Evolutionary conservation across 2,329 filamentous ascomycete species (phyloP).

Genomic region (Huntiella abstrusa): DNA sequence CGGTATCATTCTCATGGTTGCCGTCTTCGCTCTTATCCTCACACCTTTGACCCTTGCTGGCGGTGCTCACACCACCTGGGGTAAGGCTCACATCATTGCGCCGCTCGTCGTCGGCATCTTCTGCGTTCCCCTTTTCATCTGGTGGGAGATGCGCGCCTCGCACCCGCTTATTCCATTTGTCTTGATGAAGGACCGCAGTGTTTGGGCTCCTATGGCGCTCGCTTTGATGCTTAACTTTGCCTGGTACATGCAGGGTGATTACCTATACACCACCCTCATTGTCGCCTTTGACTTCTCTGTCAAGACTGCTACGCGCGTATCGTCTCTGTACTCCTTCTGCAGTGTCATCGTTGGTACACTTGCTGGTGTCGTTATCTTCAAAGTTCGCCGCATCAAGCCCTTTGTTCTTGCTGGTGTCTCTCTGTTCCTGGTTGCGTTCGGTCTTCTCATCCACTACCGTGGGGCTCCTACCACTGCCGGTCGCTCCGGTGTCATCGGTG

Average conservation of each 20-base stretch:
- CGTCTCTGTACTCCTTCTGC: slow-evolving; percentile 36
- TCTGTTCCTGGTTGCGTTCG: slow-evolving; percentile 46
- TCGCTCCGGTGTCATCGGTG: slow-evolving; percentile 40
- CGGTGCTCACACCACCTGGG: slow-evolving; percentile 23
- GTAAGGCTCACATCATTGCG: slow-evolving; percentile 21
- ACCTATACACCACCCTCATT: slow-evolving; percentile 41
- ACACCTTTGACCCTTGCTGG: slow-evolving; percentile 28
- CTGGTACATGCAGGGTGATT: slow-evolving; percentile 46
- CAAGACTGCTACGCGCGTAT: slow-evolving; percentile 36
- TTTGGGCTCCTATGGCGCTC: slow-evolving; percentile 45
- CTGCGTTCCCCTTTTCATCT: slow-evolving; percentile 30
- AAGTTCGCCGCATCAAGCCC: slow-evolving; percentile 39
- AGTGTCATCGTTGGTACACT: slow-evolving; percentile 39
- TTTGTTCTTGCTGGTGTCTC: slow-evolving; percentile 42
- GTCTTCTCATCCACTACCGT: slow-evolving; percentile 44
- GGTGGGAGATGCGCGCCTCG: slow-evolving; percentile 29
- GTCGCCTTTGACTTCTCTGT: slow-evolving; percentile 42
- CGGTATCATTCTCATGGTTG: slow-evolving; percentile 27
- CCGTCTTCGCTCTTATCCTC: slow-evolving; percentile 27
- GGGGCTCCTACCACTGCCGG: slow-evolving; percentile 25
- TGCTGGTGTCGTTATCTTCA: slow-evolving; percentile 37
- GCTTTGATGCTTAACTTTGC: slow-evolving; percentile 35
- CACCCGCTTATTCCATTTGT: slow-evolving; percentile 40
- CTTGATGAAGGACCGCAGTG: slow-evolving; percentile 42
- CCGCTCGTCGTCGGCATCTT: slow-evolving; percentile 27